phyloP scores from a whole-genome alignment of 2,329 filamentous ascomycete genomes.

The Fusarium siculi region DNA sequence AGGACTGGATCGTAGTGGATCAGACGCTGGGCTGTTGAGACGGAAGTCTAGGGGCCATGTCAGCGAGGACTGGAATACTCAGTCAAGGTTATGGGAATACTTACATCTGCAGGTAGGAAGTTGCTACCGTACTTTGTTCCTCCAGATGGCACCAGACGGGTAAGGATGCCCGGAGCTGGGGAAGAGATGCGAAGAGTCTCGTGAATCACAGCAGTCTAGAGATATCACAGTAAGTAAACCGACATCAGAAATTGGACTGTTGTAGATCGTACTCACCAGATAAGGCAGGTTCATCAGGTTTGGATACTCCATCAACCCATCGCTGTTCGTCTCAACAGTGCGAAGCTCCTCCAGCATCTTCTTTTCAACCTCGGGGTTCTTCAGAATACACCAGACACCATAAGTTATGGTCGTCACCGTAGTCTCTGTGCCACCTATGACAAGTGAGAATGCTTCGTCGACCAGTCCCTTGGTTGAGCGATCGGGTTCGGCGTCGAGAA shows the following conservation, averaged over 20 bases:
- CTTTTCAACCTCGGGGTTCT: background rate
- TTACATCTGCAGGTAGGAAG: background rate
- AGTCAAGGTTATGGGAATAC: background rate
- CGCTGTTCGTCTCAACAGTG: background rate
- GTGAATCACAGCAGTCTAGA: background rate
- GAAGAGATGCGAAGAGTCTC: background rate
- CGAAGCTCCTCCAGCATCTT: background rate
- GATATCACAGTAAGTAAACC: background rate
- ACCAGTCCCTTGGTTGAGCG: background rate
- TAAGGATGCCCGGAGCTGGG: background rate
- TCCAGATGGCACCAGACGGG: background rate
- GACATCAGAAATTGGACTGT: fast-evolving
- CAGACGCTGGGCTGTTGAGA: background rate
- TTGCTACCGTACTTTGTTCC: background rate
- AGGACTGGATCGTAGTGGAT: background rate
- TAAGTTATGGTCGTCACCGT: background rate
- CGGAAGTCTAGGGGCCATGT: background rate
- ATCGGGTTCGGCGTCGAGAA: background rate
- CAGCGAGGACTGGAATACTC: fast-evolving
- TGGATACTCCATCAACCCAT: background rate
- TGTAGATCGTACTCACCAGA: background rate
- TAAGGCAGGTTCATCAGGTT: background rate
- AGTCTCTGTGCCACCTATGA: background rate
- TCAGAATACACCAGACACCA: background rate
- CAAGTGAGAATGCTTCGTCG: background rate